A percentile compares a stretch with the other conserved stretches of the same genome.
Evolutionary conservation across 2,329 filamentous ascomycete species (phyloP).

Genomic region (Exophiala aquamarina): DNA sequence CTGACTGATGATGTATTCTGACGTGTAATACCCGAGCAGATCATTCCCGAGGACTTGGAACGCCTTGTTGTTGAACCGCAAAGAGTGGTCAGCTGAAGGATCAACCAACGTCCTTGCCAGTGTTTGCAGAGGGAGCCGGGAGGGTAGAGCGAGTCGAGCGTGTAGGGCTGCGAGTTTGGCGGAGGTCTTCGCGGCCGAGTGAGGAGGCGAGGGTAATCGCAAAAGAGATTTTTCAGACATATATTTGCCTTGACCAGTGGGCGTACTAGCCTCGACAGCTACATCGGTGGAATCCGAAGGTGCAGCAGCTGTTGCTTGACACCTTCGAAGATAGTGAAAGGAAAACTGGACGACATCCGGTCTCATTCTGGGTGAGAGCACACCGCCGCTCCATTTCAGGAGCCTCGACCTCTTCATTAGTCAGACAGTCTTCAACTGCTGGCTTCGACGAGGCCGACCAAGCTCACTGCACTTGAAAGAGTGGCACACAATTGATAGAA

Average conservation of each 20-base stretch:
- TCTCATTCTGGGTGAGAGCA: conserved; percentile 48
- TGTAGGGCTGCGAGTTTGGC: conserved; percentile 92
- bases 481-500: background rate
- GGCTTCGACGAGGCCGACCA: background rate
- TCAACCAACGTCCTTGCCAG: conserved; percentile 85
- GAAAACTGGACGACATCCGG: conserved; percentile 37
- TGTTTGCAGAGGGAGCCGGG: conserved; percentile 79
- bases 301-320: conserved; percentile 43
- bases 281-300: conserved; percentile 30
- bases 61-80: conserved; percentile 83
- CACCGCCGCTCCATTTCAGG: conserved; percentile 52
- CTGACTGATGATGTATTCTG: conserved; percentile 82
- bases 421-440: background rate
- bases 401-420: conserved; percentile 53
- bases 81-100: conserved; percentile 75
- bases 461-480: background rate
- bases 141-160: conserved; percentile 79
- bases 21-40: conserved; percentile 82
- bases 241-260: conserved; percentile 5
- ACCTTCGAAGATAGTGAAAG: conserved; percentile 37
- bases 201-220: conserved; percentile 69
- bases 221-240: conserved; percentile 36
- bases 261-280: conserved; percentile 29
- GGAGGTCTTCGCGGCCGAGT: conserved; percentile 66
- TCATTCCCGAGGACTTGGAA: conserved; percentile 78